A percentile compares a stretch with the other conserved stretches of the same genome.
Conservation (phyloP, 805 yeast species). For the Lachancea fermentati region DNA sequence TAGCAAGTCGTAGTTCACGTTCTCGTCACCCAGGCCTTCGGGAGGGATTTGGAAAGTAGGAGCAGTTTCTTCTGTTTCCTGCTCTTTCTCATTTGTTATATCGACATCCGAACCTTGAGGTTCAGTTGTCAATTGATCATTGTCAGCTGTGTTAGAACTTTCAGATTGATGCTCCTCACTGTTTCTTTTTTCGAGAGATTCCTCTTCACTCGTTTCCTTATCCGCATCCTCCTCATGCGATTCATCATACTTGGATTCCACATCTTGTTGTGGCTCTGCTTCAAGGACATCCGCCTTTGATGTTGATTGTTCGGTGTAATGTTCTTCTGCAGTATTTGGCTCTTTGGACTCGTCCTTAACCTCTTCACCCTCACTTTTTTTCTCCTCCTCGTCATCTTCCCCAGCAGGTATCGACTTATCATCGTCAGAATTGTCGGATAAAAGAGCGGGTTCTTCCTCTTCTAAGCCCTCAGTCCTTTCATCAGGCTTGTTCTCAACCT, state of each 20-base stretch:
- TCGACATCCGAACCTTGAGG: neutral
- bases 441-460: conserved; percentile 10
- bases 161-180: too few relatives aligned
- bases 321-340: conserved; percentile 2
- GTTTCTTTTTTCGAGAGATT: too few relatives aligned
- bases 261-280: conserved; percentile 7
- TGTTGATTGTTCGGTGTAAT: neutral
- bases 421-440: conserved; percentile 4
- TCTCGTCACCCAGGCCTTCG: conserved; percentile 7
- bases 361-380: conserved; percentile 1
- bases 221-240: conserved; percentile 9
- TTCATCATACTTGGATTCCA: neutral
- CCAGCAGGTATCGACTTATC: conserved; percentile 5
- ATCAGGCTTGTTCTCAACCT: neutral
- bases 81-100: neutral
- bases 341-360: conserved; percentile 4
- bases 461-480: conserved; percentile 7
- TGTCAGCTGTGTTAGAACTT: too few relatives aligned
- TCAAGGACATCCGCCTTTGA: neutral
- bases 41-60: neutral
- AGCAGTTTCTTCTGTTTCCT: neutral
- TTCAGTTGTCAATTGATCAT: conserved; percentile 9
- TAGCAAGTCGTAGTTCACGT: conserved; percentile 23
- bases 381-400: conserved; percentile 2
- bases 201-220: neutral